Evolutionary conservation across 225 moss, liverwort and hornwort species (phyloP), one percentile per base, ranked within the genome.

Genomic region (Bryum argenteum): DNA sequence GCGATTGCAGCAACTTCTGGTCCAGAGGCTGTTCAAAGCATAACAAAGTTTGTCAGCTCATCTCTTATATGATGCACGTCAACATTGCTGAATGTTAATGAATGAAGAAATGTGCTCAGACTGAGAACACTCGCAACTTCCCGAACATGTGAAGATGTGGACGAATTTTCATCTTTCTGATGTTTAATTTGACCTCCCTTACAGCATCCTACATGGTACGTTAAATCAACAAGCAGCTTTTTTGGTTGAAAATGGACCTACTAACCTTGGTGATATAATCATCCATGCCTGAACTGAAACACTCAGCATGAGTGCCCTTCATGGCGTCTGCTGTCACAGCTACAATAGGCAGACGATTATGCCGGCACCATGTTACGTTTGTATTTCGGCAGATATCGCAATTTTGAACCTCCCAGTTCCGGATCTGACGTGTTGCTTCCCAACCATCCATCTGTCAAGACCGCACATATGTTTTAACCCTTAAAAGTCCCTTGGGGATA

Each of bases 221-320:
- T 22, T 23, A 11, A 51, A 38, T 61, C 20, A 21, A 39, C 9
- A 56, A 47, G 14, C 33, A 14, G 33, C 0, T 12, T 12, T 12
- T 58, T 58, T 2, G 33, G 18, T 38, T 17, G 2, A 72, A 10
- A 55, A 12, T 20, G 38, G 45, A 6, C 40, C 40, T 19, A 55
- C 69, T 42, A 66, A 88, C 95, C 89, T 96, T 93, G 61, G 95
- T 84, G 28, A 91, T 82, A 63, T 91, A 91, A 77, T 96, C 95
- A 67, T 96, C 93, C 91, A 96, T 93, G 72, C 95, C 88, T 37
- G 89, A 69, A 50, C 51, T 84, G 55, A 91, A 72, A 71, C 93
- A 91, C 54, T 85, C 79, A 40, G 80, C 88, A 55, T 88, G 80
- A 51, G 91, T 96, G 42, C 88, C 93, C 65, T 83, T 88, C 91